Evolutionary conservation across 768 basidiomycete genomes (phyloP).

Genomic region (Hygrophoropsis aurantiaca): DNA sequence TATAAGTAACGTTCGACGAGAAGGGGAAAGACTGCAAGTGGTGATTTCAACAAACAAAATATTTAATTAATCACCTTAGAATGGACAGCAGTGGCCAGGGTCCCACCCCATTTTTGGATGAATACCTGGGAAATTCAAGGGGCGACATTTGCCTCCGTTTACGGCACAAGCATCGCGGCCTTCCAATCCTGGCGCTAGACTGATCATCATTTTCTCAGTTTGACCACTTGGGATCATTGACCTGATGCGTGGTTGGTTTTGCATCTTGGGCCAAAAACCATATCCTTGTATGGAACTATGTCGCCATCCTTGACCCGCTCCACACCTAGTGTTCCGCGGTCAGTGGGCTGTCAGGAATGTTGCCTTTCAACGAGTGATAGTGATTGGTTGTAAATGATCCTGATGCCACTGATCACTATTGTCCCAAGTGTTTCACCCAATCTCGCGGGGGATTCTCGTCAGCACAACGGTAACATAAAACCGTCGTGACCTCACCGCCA

Average conservation of each 20-base stretch:
- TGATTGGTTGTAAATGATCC: too few relatives aligned
- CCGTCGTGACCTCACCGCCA: neutral
- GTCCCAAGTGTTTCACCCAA: too few relatives aligned
- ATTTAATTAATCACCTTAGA: conserved; percentile 2
- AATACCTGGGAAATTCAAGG: conserved; percentile 18
- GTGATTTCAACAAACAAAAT: conserved; percentile 6
- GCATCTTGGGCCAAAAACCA: neutral
- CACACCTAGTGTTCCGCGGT: neutral
- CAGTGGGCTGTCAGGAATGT: too few relatives aligned
- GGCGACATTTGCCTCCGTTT: conserved; percentile 22
- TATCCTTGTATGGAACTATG: neutral
- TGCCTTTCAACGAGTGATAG: too few relatives aligned
- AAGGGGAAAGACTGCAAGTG: conserved; percentile 9
- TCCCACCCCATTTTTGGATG: conserved; percentile 22
- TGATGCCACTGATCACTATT: too few relatives aligned
- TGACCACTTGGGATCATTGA: neutral
- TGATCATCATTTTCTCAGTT: conserved; percentile 15
- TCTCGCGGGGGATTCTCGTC: too few relatives aligned
- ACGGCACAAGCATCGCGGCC: conserved; percentile 13
- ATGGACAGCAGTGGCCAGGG: conserved; percentile 13
- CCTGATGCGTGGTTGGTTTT: neutral
- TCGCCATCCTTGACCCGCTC: neutral
- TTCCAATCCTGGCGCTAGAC: conserved; percentile 14
- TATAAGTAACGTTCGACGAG: conserved; percentile 30
- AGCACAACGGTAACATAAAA: too few relatives aligned